phyloP scores from a whole-genome alignment of 148 eudicot species.

The Chenopodium album region DNA sequence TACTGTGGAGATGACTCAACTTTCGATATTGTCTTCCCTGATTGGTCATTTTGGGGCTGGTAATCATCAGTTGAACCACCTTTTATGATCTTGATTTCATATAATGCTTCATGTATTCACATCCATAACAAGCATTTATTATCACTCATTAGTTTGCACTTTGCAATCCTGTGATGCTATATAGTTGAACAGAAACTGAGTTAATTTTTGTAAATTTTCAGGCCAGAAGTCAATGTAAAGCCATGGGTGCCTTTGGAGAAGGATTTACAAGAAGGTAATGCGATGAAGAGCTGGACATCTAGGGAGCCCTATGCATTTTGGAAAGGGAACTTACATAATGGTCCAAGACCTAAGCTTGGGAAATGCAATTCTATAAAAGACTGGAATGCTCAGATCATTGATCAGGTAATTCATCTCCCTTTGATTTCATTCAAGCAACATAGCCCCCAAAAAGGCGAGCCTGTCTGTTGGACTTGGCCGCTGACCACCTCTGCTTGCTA shows the following conservation, averaged over 20 bases:
- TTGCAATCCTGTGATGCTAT: neutral
- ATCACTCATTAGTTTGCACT: neutral
- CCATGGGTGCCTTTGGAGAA: constrained; percentile 59
- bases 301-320: constrained; percentile 65
- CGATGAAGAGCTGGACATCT: constrained; percentile 45
- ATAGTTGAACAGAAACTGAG: neutral
- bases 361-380: constrained; percentile 47
- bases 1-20: constrained; percentile 43
- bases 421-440: neutral
- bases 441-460: neutral
- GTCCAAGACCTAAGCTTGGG: constrained; percentile 37
- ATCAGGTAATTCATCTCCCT: constrained; percentile 35
- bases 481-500: neutral
- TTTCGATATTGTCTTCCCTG: constrained; percentile 59
- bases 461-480: neutral
- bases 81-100: neutral
- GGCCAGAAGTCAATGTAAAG: constrained; percentile 66
- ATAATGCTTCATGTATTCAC: neutral
- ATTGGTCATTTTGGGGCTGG: constrained; percentile 87
- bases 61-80: constrained; percentile 25
- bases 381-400: constrained; percentile 53
- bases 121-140: neutral
- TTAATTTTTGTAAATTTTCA: constrained; percentile 9
- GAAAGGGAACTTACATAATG: constrained; percentile 57
- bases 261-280: constrained; percentile 57